Evolutionary conservation across 345 rosid species (phyloP).

Genomic region (Salix udensis): DNA sequence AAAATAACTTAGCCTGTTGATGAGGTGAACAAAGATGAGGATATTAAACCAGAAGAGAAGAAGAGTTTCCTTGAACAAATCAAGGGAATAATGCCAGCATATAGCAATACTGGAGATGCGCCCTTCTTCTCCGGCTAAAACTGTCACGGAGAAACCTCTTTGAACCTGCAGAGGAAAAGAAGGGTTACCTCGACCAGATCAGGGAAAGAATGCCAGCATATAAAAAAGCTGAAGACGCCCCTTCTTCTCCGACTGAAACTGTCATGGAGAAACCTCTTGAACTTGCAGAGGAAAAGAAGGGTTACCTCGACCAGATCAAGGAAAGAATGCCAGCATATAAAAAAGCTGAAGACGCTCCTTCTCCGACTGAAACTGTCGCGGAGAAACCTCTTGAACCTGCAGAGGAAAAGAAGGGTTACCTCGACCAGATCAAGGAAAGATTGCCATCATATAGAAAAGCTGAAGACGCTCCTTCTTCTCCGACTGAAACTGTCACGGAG

Average conservation of each 20-base stretch:
- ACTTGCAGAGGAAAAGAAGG: no score
- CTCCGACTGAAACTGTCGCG: no score
- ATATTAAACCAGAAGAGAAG: constrained; percentile 52
- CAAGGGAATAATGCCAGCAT: constrained; percentile 69
- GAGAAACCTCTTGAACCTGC: no score
- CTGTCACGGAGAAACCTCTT: not conserved
- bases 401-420: no score
- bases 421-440: no score
- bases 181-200: constrained; percentile 52
- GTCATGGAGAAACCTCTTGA: no score
- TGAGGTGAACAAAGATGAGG: constrained; percentile 41
- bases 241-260: no score
- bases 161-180: constrained; percentile 53
- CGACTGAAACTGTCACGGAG: not conserved
- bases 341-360: no score
- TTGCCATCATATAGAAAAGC: no score
- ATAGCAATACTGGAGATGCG: constrained; percentile 36
- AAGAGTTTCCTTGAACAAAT: constrained; percentile 55
- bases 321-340: no score
- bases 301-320: no score
- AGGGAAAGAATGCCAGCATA: constrained; percentile 68
- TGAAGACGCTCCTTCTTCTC: constrained; percentile 2
- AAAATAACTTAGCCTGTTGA: constrained; percentile 58
- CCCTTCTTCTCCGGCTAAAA: not conserved
- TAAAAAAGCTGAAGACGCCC: constrained; percentile 17